These are phyloP conservation scores for Fonsecaea pedrosoi DNA, from an alignment of 2,329 filamentous ascomycete genomes.

Conservation along the genomic window DNA sequence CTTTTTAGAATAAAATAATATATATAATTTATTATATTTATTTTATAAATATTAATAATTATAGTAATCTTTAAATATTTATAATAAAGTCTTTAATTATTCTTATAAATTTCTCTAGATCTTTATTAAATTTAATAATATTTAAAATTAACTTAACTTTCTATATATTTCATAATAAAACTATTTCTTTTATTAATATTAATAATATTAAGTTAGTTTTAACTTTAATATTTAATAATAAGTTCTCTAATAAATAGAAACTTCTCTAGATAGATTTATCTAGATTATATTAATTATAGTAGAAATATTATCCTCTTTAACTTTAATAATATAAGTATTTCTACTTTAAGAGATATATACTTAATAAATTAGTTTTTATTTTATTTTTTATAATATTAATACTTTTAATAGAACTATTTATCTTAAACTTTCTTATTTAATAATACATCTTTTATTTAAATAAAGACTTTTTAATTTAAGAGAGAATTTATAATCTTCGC, in stretches of 20 bases:
- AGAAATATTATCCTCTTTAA: neutral
- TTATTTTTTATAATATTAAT: constrained; percentile 11
- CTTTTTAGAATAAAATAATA: constrained; percentile 3
- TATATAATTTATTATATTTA: neutral
- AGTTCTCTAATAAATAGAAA: neutral
- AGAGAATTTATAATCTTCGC: constrained; percentile 9
- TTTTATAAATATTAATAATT: constrained; percentile 7
- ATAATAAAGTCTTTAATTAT: too few species aligned
- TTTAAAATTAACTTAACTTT: too few species aligned
- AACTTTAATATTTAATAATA: neutral
- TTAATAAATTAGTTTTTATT: constrained; percentile 7
- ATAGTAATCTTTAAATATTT: neutral
- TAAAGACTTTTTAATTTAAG: constrained; percentile 1
- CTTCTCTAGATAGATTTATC: too few species aligned
- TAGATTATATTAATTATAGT: too few species aligned
- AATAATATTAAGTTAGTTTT: too few species aligned
- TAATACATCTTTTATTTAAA: neutral
- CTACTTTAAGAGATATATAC: neutral
- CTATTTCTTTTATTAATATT: neutral
- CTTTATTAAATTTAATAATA: too few species aligned
- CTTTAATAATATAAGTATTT: neutral
- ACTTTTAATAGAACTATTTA: constrained; percentile 1
- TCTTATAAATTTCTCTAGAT: too few species aligned
- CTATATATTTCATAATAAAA: neutral
- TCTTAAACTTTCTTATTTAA: neutral